These are phyloP conservation scores for Backusella circina DNA, from an alignment of 192 early-diverging fungal genomes.

Conservation along the genomic window DNA sequence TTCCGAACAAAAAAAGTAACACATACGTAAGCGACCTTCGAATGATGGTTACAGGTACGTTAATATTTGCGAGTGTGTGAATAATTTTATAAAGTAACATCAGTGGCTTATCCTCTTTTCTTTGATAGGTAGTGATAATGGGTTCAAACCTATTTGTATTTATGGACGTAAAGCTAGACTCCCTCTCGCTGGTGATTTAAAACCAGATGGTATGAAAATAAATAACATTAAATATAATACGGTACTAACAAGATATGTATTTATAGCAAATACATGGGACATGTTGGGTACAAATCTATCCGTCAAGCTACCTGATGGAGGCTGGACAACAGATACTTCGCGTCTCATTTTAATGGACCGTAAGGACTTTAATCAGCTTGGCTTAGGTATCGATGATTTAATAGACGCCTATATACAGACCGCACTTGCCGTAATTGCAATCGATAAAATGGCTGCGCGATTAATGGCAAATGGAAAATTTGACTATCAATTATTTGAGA, in stretches of 20 bases:
- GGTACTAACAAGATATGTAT: not conserved
- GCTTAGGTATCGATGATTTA: constrained; percentile 80
- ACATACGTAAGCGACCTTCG: constrained; percentile 81
- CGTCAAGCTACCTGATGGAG: constrained; percentile 68
- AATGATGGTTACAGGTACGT: constrained; percentile 79
- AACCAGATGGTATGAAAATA: constrained; percentile 39
- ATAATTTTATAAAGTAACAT: not conserved
- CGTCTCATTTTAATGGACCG: constrained; percentile 85
- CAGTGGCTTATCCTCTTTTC: not conserved
- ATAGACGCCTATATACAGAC: constrained; percentile 91
- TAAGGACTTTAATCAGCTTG: constrained; percentile 87
- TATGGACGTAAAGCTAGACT: constrained; percentile 80
- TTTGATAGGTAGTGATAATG: constrained; percentile 41
- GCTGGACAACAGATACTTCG: constrained; percentile 83
- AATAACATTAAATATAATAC: not conserved
- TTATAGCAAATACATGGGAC: constrained; percentile 73
- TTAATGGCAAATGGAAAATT: constrained; percentile 51
- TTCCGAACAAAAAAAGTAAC: constrained; percentile 87
- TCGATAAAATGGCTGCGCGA: constrained; percentile 72
- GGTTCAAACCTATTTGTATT: constrained; percentile 80
- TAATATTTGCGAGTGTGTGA: not conserved
- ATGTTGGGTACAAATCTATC: constrained; percentile 89
- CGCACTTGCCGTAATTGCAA: constrained; percentile 77
- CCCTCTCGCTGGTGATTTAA: constrained; percentile 58
- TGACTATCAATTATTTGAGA: constrained; percentile 54